A percentile compares a stretch with the other conserved stretches of the same genome.
Conservation (phyloP, 2,329 filamentous ascomycete genomes). For the Juglanconis juglandina region DNA sequence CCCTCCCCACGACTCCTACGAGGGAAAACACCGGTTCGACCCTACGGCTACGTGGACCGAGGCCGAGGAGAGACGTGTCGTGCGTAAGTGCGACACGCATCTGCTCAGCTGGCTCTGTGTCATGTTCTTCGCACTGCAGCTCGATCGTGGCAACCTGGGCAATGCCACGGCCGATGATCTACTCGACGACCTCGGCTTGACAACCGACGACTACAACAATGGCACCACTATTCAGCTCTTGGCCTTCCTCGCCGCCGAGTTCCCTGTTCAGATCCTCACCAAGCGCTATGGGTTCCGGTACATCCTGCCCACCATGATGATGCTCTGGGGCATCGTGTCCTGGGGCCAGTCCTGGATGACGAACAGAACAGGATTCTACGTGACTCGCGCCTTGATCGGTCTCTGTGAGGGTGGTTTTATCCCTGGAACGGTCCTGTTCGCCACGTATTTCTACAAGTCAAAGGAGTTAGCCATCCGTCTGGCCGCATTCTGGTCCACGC, state of each 20-base stretch:
- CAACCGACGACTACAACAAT: slow-evolving; percentile 54
- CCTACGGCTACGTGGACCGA: slow-evolving; percentile 46
- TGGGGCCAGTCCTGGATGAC: slow-evolving; percentile 51
- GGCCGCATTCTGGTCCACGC: slow-evolving; percentile 63
- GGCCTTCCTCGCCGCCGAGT: slow-evolving; percentile 52
- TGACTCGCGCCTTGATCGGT: slow-evolving; percentile 51
- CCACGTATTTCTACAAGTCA: slow-evolving; percentile 70
- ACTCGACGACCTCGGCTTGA: slow-evolving; percentile 48
- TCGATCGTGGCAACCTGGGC: slow-evolving; percentile 61
- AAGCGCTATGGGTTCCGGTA: slow-evolving; percentile 57
- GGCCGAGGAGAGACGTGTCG: slow-evolving; percentile 52
- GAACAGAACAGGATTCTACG: slow-evolving; percentile 44
- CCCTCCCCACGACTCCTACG: slow-evolving; percentile 33
- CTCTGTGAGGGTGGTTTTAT: slow-evolving; percentile 56
- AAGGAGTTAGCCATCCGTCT: slow-evolving; percentile 64
- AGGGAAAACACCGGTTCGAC: slow-evolving; percentile 41
- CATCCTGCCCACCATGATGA: slow-evolving; percentile 50
- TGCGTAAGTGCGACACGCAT: slow-evolving; percentile 49
- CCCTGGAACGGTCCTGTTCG: slow-evolving; percentile 59
- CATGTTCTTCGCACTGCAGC: slow-evolving; percentile 60
- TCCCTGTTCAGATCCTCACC: slow-evolving; percentile 55
- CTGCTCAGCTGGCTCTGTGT: slow-evolving; percentile 41
- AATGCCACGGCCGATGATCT: slow-evolving; percentile 63
- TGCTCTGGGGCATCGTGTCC: slow-evolving; percentile 46
- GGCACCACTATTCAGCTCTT: slow-evolving; percentile 55